phyloP scores from a whole-genome alignment of 2,329 filamentous ascomycete genomes.

The Hypoxylon sp. region DNA sequence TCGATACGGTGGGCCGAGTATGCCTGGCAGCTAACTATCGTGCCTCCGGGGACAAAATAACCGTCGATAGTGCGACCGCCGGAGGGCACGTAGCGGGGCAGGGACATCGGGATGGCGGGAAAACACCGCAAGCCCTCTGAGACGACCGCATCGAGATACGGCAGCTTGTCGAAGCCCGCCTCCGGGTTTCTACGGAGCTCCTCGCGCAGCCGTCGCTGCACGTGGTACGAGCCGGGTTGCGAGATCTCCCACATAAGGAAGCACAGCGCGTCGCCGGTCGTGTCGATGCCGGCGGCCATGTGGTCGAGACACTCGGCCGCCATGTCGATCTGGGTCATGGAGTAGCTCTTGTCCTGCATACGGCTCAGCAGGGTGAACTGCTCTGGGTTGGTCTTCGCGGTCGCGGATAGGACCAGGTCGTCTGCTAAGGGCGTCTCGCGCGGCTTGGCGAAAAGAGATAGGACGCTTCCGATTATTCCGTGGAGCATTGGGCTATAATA shows the following conservation, averaged over 20 bases:
- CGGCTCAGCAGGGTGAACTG: constrained; percentile 69
- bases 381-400: constrained; percentile 58
- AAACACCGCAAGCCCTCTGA: constrained; percentile 72
- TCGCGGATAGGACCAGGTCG: constrained; percentile 67
- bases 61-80: constrained; percentile 68
- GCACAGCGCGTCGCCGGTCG: constrained; percentile 75
- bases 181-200: constrained; percentile 62
- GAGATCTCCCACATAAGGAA: constrained; percentile 80
- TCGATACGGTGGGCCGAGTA: constrained; percentile 71
- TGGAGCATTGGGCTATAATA: constrained; percentile 68
- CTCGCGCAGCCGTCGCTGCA: constrained; percentile 64
- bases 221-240: constrained; percentile 62
- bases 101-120: constrained; percentile 74
- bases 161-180: constrained; percentile 61
- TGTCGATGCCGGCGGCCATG: constrained; percentile 78
- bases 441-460: constrained; percentile 64
- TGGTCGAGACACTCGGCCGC: constrained; percentile 78
- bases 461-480: constrained; percentile 58
- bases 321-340: constrained; percentile 65
- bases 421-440: constrained; percentile 70
- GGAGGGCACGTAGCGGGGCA: constrained; percentile 69
- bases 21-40: constrained; percentile 71
- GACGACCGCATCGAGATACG: constrained; percentile 72
- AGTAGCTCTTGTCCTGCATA: constrained; percentile 63
- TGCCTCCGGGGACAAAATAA: constrained; percentile 63